Evolutionary conservation across 2,329 filamentous ascomycete genomes (phyloP), one percentile per base, ranked within the genome.

Genomic region (Beauveria caledonica): DNA sequence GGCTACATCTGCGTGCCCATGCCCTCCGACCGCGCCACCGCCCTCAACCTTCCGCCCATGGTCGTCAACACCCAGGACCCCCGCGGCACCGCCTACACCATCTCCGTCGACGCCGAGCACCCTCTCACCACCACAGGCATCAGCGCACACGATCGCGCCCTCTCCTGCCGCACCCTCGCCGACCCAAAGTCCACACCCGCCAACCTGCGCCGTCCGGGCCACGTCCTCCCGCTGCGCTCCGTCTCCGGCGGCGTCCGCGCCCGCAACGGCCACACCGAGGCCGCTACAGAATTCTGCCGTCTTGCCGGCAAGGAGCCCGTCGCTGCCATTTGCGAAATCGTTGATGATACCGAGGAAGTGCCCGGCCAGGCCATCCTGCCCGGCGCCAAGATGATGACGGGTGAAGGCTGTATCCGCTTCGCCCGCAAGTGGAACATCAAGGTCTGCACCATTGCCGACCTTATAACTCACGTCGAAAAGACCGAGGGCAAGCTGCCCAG

Each of bases 361-460:
- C 77, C 79, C 13, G 92, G 91, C 0, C 80, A 80, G 68, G 82
- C 90, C 1, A 77, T 89, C 68, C 78, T 86, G 66, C 72, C 73
- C 11, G 86, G 83, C 21, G 83, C 86, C n/a, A 90, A 88, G 27
- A 99, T 99, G 94, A 87, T 97, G 86, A 79, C 92, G 66, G 85
- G 91, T 64, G 91, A 96, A 77, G 89, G 85, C 42, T 97, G 92
- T 76, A 78, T 99, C 70, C 83, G 80, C 55, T 99, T 99, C 80
- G 94, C 92, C 29, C 85, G 86, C 74, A 86, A 82, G 74, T 97
- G 89, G 86, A 92, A 92, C 5, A 78, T 99, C 67, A 94, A 89
- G 78, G 91, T 96, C 62, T 96, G 92, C 76, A 97, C 94, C 33
- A 97, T 99, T 76, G 92, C 93, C 71, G 92, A 93, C 74, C 74